A percentile compares a stretch with the other conserved stretches of the same genome.
Evolutionary conservation across 1,284 basidiomycete species (phyloP).

Genomic region (Cutaneotrichosporon mucoides): DNA sequence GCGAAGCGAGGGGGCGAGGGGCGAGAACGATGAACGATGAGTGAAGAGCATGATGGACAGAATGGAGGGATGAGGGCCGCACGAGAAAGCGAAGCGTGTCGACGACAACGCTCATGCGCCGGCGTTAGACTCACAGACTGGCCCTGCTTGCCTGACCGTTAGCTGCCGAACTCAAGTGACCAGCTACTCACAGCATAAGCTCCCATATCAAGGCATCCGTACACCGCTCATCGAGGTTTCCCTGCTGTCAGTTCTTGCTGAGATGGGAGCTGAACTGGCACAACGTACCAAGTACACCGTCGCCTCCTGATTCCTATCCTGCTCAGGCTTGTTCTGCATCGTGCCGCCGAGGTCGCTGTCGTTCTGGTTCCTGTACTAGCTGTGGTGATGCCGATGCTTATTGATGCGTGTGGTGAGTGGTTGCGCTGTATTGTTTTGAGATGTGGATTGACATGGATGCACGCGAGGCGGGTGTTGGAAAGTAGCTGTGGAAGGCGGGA

Average conservation of each 20-base stretch:
- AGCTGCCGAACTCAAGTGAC: too few relatives aligned
- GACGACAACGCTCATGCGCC: too few relatives aligned
- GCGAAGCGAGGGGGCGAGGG: too few relatives aligned
- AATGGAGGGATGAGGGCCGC: too few relatives aligned
- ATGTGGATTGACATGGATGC: too few relatives aligned
- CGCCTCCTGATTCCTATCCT: conserved; percentile 87
- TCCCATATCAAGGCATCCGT: conserved; percentile 96
- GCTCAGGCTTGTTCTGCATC: conserved; percentile 59
- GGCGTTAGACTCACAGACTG: conserved; percentile 66
- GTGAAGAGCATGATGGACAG: too few relatives aligned
- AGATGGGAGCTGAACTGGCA: too few relatives aligned
- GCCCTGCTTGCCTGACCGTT: conserved; percentile 68
- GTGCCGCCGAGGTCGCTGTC: neutral
- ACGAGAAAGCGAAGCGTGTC: too few relatives aligned
- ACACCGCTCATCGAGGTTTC: conserved; percentile 93
- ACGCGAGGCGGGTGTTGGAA: neutral
- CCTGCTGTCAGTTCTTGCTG: conserved; percentile 54
- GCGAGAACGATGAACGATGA: too few relatives aligned
- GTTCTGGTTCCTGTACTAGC: too few relatives aligned
- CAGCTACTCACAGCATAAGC: conserved; percentile 65
- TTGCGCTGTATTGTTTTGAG: too few relatives aligned
- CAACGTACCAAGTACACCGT: conserved; percentile 84
- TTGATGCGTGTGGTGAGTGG: neutral
- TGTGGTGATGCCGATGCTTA: too few relatives aligned
- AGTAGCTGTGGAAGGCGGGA: neutral